These are phyloP conservation scores for Termitomyces sp. DNA, from an alignment of 768 basidiomycete genomes.

Conservation along the genomic window DNA sequence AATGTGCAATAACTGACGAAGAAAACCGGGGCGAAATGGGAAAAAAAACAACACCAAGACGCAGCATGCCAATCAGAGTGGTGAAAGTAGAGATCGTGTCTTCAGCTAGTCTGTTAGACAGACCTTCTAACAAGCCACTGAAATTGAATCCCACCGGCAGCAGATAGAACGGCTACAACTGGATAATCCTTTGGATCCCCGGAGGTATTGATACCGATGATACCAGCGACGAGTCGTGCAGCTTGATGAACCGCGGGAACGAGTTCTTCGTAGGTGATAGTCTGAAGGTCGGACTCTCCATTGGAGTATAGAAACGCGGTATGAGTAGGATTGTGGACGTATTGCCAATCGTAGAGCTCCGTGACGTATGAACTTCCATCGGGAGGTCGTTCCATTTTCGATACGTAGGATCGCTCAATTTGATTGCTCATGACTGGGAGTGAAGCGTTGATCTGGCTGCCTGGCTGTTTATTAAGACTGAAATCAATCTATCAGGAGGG, in stretches of 20 bases:
- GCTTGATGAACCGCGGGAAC: background rate
- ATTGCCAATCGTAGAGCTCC: background rate
- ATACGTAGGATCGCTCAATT: background rate
- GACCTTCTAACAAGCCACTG: background rate
- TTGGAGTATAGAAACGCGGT: background rate
- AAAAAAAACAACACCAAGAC: background rate
- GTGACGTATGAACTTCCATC: background rate
- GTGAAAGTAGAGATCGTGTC: background rate
- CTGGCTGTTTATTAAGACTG: no score
- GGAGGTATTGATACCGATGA: background rate
- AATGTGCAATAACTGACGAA: background rate
- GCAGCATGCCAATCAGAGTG: background rate
- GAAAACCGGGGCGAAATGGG: constrained; percentile 5
- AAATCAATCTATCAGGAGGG: no score
- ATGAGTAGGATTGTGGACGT: background rate
- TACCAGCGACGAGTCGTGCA: background rate
- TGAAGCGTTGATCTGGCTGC: no score
- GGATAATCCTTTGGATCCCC: background rate
- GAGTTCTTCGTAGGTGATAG: background rate
- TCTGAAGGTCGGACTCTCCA: background rate
- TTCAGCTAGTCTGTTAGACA: background rate
- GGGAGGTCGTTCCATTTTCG: background rate
- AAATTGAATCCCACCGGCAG: background rate
- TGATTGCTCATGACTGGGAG: background rate
- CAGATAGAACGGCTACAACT: background rate